These are phyloP conservation scores for Orobanche coerulescens DNA, from an alignment of 257 asterid genomes.

Conservation along the genomic window DNA sequence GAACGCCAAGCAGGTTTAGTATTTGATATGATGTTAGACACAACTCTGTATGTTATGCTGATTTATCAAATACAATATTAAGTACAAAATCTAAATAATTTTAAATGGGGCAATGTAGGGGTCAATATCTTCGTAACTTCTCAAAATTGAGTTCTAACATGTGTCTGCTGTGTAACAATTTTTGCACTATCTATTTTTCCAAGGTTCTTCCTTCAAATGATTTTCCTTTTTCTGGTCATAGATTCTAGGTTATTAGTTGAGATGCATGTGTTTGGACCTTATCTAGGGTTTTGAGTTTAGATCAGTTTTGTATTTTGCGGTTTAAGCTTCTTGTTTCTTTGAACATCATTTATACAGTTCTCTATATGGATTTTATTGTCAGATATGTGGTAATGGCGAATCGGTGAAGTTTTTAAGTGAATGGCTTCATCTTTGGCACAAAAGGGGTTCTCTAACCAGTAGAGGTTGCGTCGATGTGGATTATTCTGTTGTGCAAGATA, in stretches of 20 bases:
- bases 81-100: background rate
- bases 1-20: constrained; percentile 67
- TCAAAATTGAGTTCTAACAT: background rate
- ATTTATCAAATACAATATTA: background rate
- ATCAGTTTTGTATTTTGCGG: background rate
- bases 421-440: constrained; percentile 89
- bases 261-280: background rate
- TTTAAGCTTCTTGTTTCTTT: constrained; percentile 4
- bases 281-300: background rate
- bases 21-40: constrained; percentile 8
- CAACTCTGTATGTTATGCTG: background rate
- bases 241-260: constrained; percentile 1
- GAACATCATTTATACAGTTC: constrained; percentile 12
- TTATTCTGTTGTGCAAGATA: constrained; percentile 26
- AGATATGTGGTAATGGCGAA: constrained; percentile 88
- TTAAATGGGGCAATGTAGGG: background rate
- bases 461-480: constrained; percentile 33
- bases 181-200: constrained; percentile 7
- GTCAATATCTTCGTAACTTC: background rate
- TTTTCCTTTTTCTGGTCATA: background rate
- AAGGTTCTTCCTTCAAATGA: background rate
- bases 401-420: constrained; percentile 63
- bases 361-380: constrained; percentile 24
- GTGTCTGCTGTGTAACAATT: background rate
- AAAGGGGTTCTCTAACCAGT: constrained; percentile 39